Percentiles rank a stretch among this genome's conserved stretches.
phyloP scores from a whole-genome alignment of 371 early-diverging fungal genomes.

The Rhizomucor pusillus region DNA sequence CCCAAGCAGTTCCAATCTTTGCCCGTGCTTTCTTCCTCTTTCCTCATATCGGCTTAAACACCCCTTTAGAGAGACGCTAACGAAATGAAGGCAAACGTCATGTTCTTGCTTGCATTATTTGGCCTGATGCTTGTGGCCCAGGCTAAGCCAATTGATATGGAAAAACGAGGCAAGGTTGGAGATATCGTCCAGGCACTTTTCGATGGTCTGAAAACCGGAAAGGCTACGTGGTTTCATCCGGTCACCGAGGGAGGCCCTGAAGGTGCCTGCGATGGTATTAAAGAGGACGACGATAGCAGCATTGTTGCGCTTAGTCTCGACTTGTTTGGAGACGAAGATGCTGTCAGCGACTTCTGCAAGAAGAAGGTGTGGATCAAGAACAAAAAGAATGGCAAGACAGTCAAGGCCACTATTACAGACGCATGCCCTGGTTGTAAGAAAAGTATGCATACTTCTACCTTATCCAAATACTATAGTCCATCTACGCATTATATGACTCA shows the following conservation, averaged over 20 bases:
- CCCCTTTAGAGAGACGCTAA: neutral
- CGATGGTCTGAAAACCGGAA: neutral
- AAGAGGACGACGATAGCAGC: conserved; percentile 20
- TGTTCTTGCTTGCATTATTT: neutral
- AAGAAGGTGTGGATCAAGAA: conserved; percentile 29
- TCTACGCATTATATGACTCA: neutral
- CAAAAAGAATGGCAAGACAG: conserved; percentile 10
- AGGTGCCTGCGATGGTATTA: conserved; percentile 14
- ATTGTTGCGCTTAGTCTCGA: conserved; percentile 36
- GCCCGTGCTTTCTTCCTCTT: neutral
- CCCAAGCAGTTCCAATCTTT: no score
- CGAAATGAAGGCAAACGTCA: neutral
- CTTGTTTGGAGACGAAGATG: conserved; percentile 30
- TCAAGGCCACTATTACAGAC: conserved; percentile 30
- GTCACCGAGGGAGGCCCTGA: conserved; percentile 16
- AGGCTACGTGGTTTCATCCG: conserved; percentile 2
- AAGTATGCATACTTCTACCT: neutral
- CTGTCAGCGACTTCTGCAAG: conserved; percentile 36
- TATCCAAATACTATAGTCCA: neutral
- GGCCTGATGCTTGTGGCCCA: neutral
- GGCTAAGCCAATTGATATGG: neutral
- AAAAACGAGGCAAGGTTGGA: neutral
- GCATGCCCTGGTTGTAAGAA: conserved; percentile 33
- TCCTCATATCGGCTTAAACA: neutral
- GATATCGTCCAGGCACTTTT: neutral